Evolutionary conservation across 768 basidiomycete genomes (phyloP).

Genomic region (Leccinum rimulosum): DNA sequence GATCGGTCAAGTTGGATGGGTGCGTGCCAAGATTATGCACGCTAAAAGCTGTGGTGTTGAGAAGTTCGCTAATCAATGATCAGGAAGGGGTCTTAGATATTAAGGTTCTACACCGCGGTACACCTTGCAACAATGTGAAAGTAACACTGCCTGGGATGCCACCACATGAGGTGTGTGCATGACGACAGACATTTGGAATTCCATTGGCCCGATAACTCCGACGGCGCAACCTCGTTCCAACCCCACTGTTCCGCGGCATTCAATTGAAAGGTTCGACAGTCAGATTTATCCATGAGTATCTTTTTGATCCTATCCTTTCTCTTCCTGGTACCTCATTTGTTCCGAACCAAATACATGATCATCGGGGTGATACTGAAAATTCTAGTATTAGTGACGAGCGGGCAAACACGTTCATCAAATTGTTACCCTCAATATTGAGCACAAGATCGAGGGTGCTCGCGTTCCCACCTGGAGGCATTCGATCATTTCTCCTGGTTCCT

Average conservation of each 20-base stretch:
- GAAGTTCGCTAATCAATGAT: neutral
- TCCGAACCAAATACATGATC: neutral
- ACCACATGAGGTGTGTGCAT: neutral
- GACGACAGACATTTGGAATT: neutral
- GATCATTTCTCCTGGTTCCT: neutral
- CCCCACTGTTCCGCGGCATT: neutral
- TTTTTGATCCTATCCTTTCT: neutral
- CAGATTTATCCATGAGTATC: neutral
- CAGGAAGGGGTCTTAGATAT: slow-evolving; percentile 5
- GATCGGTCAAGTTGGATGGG: slow-evolving; percentile 53
- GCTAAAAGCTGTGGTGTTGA: slow-evolving; percentile 28
- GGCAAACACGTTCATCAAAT: neutral
- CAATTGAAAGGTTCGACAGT: neutral
- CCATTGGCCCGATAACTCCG: neutral
- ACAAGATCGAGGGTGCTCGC: neutral
- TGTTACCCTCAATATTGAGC: neutral
- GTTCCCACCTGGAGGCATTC: neutral
- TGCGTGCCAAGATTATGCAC: slow-evolving; percentile 15
- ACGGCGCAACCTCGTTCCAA: neutral
- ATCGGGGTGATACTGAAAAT: neutral
- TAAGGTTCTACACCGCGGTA: slow-evolving; percentile 4
- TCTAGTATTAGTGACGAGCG: neutral
- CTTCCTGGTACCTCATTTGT: neutral
- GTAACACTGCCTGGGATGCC: neutral
- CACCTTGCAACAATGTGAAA: slow-evolving; percentile 11